These are phyloP conservation scores for Calonectria multiphialidica DNA, from an alignment of 2,329 filamentous ascomycete genomes.

Conservation along the genomic window DNA sequence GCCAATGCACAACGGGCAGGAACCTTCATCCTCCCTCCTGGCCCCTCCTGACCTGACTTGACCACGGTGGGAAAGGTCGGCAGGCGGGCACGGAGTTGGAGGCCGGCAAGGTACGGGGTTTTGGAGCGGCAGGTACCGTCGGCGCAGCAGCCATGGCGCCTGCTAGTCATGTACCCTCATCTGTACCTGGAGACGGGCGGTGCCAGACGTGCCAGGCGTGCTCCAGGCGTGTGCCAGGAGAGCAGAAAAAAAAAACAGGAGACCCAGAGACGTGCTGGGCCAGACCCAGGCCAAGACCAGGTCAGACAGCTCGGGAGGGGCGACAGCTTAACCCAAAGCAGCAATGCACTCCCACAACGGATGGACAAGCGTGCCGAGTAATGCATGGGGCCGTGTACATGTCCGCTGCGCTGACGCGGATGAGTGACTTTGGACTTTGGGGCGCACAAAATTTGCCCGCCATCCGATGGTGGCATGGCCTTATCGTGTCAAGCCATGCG, in stretches of 20 bases:
- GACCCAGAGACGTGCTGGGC: neutral
- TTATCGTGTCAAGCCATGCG: conserved; percentile 43
- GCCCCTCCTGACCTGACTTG: conserved; percentile 4
- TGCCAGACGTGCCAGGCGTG: neutral
- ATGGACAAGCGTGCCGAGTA: neutral
- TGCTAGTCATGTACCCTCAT: neutral
- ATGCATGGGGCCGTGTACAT: conserved; percentile 13
- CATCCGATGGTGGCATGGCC: conserved; percentile 25
- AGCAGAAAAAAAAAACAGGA: neutral
- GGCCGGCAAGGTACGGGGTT: neutral
- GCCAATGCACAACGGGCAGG: conserved; percentile 12
- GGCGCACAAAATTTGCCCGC: conserved; percentile 14
- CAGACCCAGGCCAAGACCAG: neutral
- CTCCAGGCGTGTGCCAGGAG: no score
- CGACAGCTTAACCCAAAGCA: conserved; percentile 8
- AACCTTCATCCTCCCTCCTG: neutral
- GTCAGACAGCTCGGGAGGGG: conserved; percentile 18
- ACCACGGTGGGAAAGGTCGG: neutral
- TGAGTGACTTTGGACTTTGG: conserved; percentile 16
- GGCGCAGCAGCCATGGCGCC: neutral
- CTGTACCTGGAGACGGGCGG: neutral
- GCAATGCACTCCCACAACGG: neutral
- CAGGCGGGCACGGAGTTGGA: neutral
- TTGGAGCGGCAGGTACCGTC: neutral
- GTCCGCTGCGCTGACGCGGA: neutral